phyloP scores from a whole-genome alignment of 208 protist species.

The Leishmania mexicana region DNA sequence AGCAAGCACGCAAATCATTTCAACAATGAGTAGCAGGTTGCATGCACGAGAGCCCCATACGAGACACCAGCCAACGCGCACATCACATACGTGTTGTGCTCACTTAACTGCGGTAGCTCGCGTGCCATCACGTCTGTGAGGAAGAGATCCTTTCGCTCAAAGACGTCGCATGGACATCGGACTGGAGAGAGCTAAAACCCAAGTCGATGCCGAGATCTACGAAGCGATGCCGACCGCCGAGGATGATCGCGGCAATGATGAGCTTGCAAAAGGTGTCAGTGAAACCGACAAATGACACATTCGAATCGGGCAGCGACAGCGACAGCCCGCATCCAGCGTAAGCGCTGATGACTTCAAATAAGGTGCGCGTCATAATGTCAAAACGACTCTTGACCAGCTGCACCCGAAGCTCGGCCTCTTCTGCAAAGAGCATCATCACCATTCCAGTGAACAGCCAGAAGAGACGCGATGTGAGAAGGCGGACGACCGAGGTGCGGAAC shows the following conservation, averaged over 20 bases:
- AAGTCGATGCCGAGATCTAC: slow-evolving; percentile 84
- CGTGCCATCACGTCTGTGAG: not conserved
- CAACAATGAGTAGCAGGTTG: not conserved
- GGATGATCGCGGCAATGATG: slow-evolving; percentile 60
- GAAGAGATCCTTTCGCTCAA: not conserved
- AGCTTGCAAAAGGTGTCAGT: slow-evolving; percentile 53
- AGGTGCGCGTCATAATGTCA: slow-evolving; percentile 70
- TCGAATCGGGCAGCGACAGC: slow-evolving; percentile 24
- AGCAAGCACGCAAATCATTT: not conserved
- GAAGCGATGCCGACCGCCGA: slow-evolving; percentile 78
- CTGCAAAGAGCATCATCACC: slow-evolving; percentile 57
- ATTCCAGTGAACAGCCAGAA: slow-evolving; percentile 79
- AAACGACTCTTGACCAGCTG: slow-evolving; percentile 44
- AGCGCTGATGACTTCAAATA: slow-evolving; percentile 84
- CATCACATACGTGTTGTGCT: not conserved
- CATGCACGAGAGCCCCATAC: not conserved
- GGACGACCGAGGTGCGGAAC: slow-evolving; percentile 65
- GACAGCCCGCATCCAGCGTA: slow-evolving; percentile 76
- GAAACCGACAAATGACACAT: slow-evolving; percentile 60
- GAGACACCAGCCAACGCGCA: not conserved
- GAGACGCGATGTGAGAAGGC: slow-evolving; percentile 72
- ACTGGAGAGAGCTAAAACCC: slow-evolving; percentile 52
- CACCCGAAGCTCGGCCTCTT: slow-evolving; percentile 39
- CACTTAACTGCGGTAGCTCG: not conserved
- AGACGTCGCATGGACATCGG: slow-evolving; percentile 16